phyloP scores from a whole-genome alignment of 2,329 filamentous ascomycete genomes.

The Nectriaceae sp. region DNA sequence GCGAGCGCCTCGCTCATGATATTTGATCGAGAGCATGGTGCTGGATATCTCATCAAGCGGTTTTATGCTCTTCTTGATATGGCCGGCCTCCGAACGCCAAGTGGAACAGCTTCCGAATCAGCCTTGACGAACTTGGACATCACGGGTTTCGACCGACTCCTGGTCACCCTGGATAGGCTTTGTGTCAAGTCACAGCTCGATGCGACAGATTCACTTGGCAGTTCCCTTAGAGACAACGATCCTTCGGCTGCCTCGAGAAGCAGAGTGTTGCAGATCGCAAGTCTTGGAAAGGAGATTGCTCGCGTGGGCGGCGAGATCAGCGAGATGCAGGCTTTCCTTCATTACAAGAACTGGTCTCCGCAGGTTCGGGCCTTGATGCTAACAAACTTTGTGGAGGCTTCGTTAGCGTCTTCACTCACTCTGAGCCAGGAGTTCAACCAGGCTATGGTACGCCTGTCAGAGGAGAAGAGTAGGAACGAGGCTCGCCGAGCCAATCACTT shows the following conservation, averaged over 20 bases:
- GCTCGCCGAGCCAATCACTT: too few relatives aligned
- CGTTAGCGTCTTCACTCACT: conserved; percentile 19
- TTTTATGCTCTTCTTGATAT: conserved; percentile 39
- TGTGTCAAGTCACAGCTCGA: conserved; percentile 13
- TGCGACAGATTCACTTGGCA: neutral
- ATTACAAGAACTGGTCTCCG: conserved; percentile 31
- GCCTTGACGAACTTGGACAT: conserved; percentile 30
- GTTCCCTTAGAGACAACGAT: neutral
- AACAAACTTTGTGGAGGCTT: conserved; percentile 25
- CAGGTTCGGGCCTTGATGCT: conserved; percentile 34
- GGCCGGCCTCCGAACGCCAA: conserved; percentile 30
- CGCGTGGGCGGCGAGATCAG: conserved; percentile 28
- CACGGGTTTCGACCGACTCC: conserved; percentile 25
- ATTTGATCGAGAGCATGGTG: conserved; percentile 24
- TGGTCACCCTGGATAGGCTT: conserved; percentile 21
- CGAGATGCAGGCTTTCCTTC: conserved; percentile 38
- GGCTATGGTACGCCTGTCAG: conserved; percentile 9
- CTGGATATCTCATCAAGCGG: conserved; percentile 32
- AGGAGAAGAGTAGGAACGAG: too few relatives aligned
- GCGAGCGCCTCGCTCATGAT: conserved; percentile 28
- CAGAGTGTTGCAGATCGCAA: conserved; percentile 36
- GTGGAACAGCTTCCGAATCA: conserved; percentile 7
- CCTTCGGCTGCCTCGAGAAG: conserved; percentile 19
- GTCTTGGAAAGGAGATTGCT: conserved; percentile 35
- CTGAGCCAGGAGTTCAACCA: conserved; percentile 24